Evolutionary conservation across 2,329 filamentous ascomycete species (phyloP), one percentile per base, ranked within the genome.

Genomic region (Calonectria hongkongensis): DNA sequence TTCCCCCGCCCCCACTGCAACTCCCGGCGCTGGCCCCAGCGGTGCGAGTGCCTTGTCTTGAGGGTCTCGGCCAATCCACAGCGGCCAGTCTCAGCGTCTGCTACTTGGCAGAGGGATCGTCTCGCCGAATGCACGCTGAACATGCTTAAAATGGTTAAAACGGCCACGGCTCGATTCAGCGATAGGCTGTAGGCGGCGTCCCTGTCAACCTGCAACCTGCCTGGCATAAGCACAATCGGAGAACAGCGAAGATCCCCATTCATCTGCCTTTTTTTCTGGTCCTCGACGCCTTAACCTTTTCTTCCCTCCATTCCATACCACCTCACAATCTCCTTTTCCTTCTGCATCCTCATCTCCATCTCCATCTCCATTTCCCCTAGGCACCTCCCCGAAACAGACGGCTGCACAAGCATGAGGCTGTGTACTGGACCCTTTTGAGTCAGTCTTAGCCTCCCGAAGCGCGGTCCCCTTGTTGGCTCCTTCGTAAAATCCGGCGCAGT

Each of bases 61-160:
- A 10, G 30, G 5, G 30, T 10, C 27, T 16, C 36, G 54, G 18
- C 54, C 54, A 60, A 60, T 60, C 54, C 54, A 21, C 54, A 4
- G 33, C 21, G n/a, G 33, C 54, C 13, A 15, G 54, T 41, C 7
- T 60, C n/a, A 60, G 33, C n/a, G 16, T 13, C 13, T n/a, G 54
- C 54, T 16, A 21, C 54, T 27, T 27, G 54, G 33, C 54, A 28
- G 33, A 39, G 7, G 21, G 21, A 21, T 60, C 33, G 41, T 60
- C 33, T 60, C 54, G 33, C 25, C 54, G 33, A 18, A 60, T 60
- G 54, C 54, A 60, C 21, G 13, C 21, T 41, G 33, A 28, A 41
- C 54, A 60, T 60, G 54, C 36, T 60, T 41, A 60, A 60, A 56
- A 41, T 60, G 54, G 54, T 30, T 60, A 60, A 41, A 60, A 60